Evolutionary conservation across 2,329 filamentous ascomycete species (phyloP).

Genomic region (Coleophoma cylindrospora): DNA sequence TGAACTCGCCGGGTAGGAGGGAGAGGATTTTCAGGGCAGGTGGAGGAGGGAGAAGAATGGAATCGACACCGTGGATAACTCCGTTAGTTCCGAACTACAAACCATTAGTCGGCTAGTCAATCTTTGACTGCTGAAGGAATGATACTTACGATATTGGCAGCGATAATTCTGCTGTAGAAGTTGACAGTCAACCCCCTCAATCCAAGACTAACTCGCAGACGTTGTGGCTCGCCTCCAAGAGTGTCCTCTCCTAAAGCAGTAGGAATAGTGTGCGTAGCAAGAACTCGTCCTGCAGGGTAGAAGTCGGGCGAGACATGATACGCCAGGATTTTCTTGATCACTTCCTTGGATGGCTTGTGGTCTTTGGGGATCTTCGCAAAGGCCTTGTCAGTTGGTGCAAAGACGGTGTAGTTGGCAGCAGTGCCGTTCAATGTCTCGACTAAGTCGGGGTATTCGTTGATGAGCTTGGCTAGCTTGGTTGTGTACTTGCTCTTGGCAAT

Average conservation of each 20-base stretch:
- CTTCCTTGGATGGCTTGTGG: slow-evolving; percentile 61
- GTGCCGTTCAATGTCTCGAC: slow-evolving; percentile 72
- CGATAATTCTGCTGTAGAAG: slow-evolving; percentile 68
- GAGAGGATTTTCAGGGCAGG: slow-evolving; percentile 57
- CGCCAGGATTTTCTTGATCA: slow-evolving; percentile 60
- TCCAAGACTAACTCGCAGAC: slow-evolving; percentile 63
- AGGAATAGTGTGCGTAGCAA: slow-evolving; percentile 69
- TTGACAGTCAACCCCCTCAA: slow-evolving; percentile 65
- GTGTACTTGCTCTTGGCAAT: slow-evolving; percentile 74
- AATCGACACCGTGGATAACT: slow-evolving; percentile 72
- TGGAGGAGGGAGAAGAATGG: slow-evolving; percentile 72
- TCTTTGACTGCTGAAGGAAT: background rate
- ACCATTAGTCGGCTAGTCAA: background rate
- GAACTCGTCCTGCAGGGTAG: slow-evolving; percentile 61
- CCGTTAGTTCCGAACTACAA: slow-evolving; percentile 68
- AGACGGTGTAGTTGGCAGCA: slow-evolving; percentile 70
- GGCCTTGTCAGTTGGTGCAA: slow-evolving; percentile 72
- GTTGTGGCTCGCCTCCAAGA: slow-evolving; percentile 64
- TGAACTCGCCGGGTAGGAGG: slow-evolving; percentile 66
- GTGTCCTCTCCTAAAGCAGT: slow-evolving; percentile 54
- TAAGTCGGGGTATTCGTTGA: slow-evolving; percentile 68
- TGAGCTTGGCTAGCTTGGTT: slow-evolving; percentile 69
- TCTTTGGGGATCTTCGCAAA: slow-evolving; percentile 58
- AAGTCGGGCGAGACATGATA: slow-evolving; percentile 72
- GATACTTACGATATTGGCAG: slow-evolving; percentile 60